A percentile compares a stretch with the other conserved stretches of the same genome.
Evolutionary conservation across 2,329 filamentous ascomycete genomes (phyloP).

Genomic region (Fusarium algeriense): DNA sequence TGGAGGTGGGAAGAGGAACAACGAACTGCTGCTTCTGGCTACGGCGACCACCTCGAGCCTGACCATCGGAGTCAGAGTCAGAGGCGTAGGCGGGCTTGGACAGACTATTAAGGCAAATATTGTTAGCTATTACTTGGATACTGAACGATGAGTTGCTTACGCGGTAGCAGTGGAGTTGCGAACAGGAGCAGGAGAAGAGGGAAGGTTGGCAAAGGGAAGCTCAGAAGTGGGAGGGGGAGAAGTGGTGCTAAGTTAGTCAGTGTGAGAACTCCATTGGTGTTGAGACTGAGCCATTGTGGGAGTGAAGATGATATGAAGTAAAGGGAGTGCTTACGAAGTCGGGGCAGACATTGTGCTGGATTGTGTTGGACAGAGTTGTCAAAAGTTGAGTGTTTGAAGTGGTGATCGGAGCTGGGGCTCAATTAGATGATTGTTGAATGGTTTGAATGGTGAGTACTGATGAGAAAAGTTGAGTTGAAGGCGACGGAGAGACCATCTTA

Average conservation of each 20-base stretch:
- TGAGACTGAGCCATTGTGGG: conserved; percentile 9
- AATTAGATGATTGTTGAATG: conserved; percentile 43
- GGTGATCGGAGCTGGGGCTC: conserved; percentile 38
- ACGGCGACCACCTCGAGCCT: conserved; percentile 48
- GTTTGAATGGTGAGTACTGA: conserved; percentile 42
- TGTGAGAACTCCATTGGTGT: conserved; percentile 33
- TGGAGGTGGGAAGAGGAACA: conserved; percentile 49
- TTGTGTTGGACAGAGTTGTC: conserved; percentile 37
- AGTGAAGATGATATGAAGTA: neutral
- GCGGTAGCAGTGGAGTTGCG: conserved; percentile 28
- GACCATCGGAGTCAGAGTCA: conserved; percentile 49
- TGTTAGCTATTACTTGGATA: conserved; percentile 25
- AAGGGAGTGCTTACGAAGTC: conserved; percentile 40
- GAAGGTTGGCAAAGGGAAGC: conserved; percentile 39
- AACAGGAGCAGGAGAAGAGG: conserved; percentile 38
- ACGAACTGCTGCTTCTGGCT: conserved; percentile 46
- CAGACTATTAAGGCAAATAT: conserved; percentile 27
- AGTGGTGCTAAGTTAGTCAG: conserved; percentile 40
- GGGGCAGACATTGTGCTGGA: conserved; percentile 47
- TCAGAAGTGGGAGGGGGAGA: conserved; percentile 38
- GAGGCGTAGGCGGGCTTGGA: conserved; percentile 49
- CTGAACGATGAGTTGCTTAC: conserved; percentile 35
- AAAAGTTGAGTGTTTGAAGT: conserved; percentile 21
- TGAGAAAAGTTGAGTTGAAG: conserved; percentile 22
- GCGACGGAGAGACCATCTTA: conserved; percentile 38